Evolutionary conservation across 768 basidiomycete species (phyloP), one percentile per base, ranked within the genome.

Genomic region (Agrocybe praecox): DNA sequence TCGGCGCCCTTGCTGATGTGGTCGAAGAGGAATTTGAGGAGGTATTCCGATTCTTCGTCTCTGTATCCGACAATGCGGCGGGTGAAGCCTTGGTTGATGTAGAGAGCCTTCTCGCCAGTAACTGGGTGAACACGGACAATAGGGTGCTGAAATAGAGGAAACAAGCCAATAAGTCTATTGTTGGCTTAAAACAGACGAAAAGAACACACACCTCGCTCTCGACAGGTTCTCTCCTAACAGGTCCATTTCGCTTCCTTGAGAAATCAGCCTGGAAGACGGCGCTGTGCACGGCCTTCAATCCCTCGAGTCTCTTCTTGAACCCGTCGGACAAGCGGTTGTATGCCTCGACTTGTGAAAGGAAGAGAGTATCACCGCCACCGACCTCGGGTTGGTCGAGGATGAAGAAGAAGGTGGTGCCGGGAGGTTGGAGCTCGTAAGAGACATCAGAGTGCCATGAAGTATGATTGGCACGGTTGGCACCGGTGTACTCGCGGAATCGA

Each of bases 71-170:
- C 81, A 64, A 85, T 84, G 60, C 72, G 74, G 26, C 70, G 68
- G 2, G 83, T 83, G 74, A 84, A 84, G 26, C 78, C 80, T 52
- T 74, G 76, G 69, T 85, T 85, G 69, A 86, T 71, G 63, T 82
- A 84, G 18, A 87, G 71, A 1, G 80, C 81, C 69, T 86, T 85
- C 65, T 85, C 80, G n/a, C 83, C 83, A 0, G 86, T 87, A 1
- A 79, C 81, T 17, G 85, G 86, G 66, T 86, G 85, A 14, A 74
- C 70, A 55, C 85, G 80, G 56, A 86, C 83, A 61, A 84, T 52
- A 6, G 82, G 81, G 67, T 83, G 84, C 78, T 80, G 36, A 10
- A 42, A 22, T 2, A 32, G 34, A 33, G 23, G 19, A 17, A 6
- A 42, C 17, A 42, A 26, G 6, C 12, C 26, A 26, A 2, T 33